Conservation (phyloP, 2,329 filamentous ascomycete species). For the Fusarium sp. region DNA sequence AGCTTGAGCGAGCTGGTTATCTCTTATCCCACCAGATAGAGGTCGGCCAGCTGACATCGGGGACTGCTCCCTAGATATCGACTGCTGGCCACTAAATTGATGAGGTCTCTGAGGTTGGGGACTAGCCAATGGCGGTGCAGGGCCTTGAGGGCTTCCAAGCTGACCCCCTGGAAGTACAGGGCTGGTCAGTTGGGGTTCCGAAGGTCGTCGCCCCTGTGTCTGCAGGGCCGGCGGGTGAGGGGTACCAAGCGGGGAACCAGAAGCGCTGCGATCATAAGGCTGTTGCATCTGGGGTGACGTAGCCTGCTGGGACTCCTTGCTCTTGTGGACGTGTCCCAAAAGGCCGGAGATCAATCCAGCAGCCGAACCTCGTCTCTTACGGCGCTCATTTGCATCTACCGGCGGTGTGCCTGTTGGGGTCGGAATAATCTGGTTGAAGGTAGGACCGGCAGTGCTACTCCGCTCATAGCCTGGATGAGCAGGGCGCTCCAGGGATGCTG, state of each 20-base stretch:
- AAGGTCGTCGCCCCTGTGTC: constrained; percentile 13
- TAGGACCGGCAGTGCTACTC: constrained; percentile 37
- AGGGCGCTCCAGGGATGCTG: constrained; percentile 22
- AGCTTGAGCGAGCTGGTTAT: constrained; percentile 15
- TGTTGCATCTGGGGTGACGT: constrained; percentile 21
- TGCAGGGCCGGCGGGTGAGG: constrained; percentile 1
- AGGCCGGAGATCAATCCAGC: constrained; percentile 45
- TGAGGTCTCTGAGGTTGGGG: constrained; percentile 34
- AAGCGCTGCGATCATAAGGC: constrained; percentile 10
- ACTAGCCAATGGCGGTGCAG: constrained; percentile 20
- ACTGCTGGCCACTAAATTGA: constrained; percentile 12
- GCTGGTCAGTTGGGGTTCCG: constrained; percentile 8
- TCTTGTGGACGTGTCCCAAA: constrained; percentile 40
- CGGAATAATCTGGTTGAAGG: constrained; percentile 26
- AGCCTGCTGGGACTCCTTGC: constrained; percentile 22
- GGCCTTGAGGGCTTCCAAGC: not conserved
- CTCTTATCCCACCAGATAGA: constrained; percentile 12
- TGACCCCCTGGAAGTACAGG: constrained; percentile 19
- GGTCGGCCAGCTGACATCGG: constrained; percentile 19
- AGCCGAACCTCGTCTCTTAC: constrained; percentile 44
- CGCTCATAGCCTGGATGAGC: constrained; percentile 31
- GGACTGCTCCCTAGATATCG: constrained; percentile 29
- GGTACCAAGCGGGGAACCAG: constrained; percentile 1
- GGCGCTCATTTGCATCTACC: constrained; percentile 28
- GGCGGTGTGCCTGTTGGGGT: not conserved